Base-by-base conservation (phyloP, 345 rosid species). In the Aquilaria sinensis region DNA sequence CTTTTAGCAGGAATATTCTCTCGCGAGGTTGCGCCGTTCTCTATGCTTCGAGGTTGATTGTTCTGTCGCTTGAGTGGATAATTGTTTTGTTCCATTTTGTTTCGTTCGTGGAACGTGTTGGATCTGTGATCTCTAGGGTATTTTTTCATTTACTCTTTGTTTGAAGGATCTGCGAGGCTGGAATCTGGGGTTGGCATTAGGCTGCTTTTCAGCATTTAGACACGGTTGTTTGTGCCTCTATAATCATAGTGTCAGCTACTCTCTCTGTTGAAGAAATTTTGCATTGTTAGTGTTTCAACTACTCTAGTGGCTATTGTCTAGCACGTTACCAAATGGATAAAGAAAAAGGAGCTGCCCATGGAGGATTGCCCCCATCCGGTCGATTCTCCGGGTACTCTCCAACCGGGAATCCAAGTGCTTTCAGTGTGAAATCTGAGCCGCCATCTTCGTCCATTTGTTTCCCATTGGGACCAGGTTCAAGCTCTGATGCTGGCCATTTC, bases 351-450 rank as follows among this genome's bases (percentile, higher is more conserved):
- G 70, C 77, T 0, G 61, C 70, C 49, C 81, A 75, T 58, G 57
- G 78, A 23, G 82, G 95, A 62, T 71, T 84, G 2, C 88, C 92
- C 6, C 74, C 79, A 2, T 75, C 92, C 0, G 83, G 86, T 45
- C 81, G 92, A 12, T 81, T 70, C 75, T 70, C 86, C 1, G 62
- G 75, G 30, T 81, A 85, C 77, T 72, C 87, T 6, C 80, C 81
- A 0, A 37, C 75, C 34, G 87, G 75, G 47, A 70, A 69, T n/a
- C 50, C 63, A 12, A 74, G 43, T 71, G 63, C 72, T 33, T 81
- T 77, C 58, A 70, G 72, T 31, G 67, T 80, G 74, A 91, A 80
- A 72, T 32, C 87, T 2, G 97, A 91, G 66, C 74, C 80, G 47
- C 48, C 78, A 1, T 47, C 78, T 0, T 54, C 84, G 13, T 50